Evolutionary conservation across 2,329 filamentous ascomycete genomes (phyloP).

Genomic region (Ophiostoma sp.): DNA sequence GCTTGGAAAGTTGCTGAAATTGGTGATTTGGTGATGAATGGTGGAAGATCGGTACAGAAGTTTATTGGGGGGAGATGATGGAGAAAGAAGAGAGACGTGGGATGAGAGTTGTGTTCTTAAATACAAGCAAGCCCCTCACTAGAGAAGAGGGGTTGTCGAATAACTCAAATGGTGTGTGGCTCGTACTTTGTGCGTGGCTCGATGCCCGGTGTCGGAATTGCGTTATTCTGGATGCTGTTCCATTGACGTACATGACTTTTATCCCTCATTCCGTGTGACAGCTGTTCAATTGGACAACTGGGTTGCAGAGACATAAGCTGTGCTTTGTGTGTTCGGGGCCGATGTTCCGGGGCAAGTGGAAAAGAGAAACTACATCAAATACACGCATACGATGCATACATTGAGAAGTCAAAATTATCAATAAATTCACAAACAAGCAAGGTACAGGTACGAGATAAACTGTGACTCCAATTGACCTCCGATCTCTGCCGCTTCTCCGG

Average conservation of each 20-base stretch:
- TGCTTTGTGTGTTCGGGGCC: neutral
- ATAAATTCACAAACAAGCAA: neutral
- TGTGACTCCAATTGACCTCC: neutral
- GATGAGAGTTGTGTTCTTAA: neutral
- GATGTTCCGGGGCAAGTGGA: neutral
- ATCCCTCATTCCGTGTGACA: neutral
- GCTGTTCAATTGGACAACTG: neutral
- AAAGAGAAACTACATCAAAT: neutral
- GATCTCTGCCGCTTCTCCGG: neutral
- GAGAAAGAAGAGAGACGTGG: neutral
- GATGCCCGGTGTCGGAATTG: slow-evolving; percentile 4
- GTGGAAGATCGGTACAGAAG: neutral
- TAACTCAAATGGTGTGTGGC: neutral
- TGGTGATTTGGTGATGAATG: neutral
- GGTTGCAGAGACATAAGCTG: neutral
- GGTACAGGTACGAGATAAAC: neutral
- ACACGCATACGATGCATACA: neutral
- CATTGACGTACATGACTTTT: slow-evolving; percentile 2
- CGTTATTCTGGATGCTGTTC: neutral
- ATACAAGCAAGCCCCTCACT: slow-evolving; percentile 11
- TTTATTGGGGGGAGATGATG: neutral
- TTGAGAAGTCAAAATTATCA: neutral
- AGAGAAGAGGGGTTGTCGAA: neutral
- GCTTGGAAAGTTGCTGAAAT: neutral
- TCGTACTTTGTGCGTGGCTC: neutral